A percentile compares a stretch with the other conserved stretches of the same genome.
Evolutionary conservation across 306 rosid species (phyloP).

Genomic region (Hylodesmum podocarpum): DNA sequence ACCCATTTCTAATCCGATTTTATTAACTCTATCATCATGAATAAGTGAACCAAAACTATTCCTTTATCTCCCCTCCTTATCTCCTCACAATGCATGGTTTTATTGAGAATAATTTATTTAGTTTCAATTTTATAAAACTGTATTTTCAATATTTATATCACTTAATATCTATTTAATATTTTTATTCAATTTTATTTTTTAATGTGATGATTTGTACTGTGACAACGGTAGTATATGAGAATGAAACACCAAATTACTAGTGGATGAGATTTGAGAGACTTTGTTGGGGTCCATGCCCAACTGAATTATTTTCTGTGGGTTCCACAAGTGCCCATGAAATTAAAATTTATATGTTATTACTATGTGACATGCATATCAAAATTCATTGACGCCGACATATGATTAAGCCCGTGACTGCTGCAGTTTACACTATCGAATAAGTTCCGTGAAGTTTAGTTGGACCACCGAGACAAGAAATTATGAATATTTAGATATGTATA

Average conservation of each 20-base stretch:
- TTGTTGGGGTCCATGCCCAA: background rate
- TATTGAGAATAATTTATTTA: too few species aligned
- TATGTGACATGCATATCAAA: background rate
- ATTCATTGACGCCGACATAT: conserved; percentile 8
- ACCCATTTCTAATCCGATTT: too few species aligned
- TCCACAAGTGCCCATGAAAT: background rate
- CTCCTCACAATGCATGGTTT: too few species aligned
- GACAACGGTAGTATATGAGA: too few species aligned
- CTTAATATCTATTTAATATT: too few species aligned
- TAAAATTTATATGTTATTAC: background rate
- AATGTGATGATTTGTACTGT: too few species aligned
- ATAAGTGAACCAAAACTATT: too few species aligned
- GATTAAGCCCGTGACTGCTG: background rate
- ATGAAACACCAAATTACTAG: background rate
- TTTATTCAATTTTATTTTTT: too few species aligned
- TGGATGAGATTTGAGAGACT: background rate
- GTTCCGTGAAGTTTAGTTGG: background rate
- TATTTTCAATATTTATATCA: too few species aligned
- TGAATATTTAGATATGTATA: background rate
- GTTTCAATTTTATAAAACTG: too few species aligned
- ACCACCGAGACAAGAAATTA: background rate
- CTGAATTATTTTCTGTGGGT: conserved; percentile 20
- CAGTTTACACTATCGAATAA: background rate
- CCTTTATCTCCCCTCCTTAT: too few species aligned
- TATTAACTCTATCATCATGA: too few species aligned